Evolutionary conservation across 371 early-diverging fungal genomes (phyloP).

Genomic region (Syncephalastrum monosporum): DNA sequence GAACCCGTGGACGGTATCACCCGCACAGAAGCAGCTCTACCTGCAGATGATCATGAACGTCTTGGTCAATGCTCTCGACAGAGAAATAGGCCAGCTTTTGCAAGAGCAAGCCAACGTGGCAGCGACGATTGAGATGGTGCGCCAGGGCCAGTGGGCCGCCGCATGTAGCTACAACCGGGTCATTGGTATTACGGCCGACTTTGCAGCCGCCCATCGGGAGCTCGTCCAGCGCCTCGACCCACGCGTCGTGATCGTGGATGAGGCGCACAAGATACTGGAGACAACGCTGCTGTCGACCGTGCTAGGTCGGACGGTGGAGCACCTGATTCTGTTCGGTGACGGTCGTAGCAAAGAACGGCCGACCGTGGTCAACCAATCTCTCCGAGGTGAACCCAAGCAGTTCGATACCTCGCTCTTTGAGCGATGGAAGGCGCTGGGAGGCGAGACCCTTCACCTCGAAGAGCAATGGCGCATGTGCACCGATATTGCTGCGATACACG

Average conservation of each 20-base stretch:
- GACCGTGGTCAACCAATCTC: conserved; percentile 2
- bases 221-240: conserved; percentile 30
- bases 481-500: conserved; percentile 15
- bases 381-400: conserved; percentile 17
- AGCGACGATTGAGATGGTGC: conserved; percentile 18
- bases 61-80: conserved; percentile 23
- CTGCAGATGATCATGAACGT: conserved; percentile 6
- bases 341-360: conserved; percentile 12
- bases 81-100: conserved; percentile 22
- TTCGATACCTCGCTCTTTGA: conserved; percentile 35
- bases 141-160: conserved; percentile 22
- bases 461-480: conserved; percentile 49
- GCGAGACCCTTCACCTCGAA: conserved; percentile 22
- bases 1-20: conserved; percentile 18
- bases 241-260: conserved; percentile 36
- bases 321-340: conserved; percentile 36
- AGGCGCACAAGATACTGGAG: conserved; percentile 32
- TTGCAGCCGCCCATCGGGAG: conserved; percentile 33
- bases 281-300: conserved; percentile 19
- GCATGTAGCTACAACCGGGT: conserved; percentile 33
- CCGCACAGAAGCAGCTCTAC: conserved; percentile 6
- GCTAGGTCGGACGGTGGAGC: conserved; percentile 30
- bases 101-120: conserved; percentile 24
- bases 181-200: conserved; percentile 41
- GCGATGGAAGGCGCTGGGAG: conserved; percentile 33